Conservation (phyloP, 2,329 filamentous ascomycete genomes). For the Botrytis hyacinthi region DNA sequence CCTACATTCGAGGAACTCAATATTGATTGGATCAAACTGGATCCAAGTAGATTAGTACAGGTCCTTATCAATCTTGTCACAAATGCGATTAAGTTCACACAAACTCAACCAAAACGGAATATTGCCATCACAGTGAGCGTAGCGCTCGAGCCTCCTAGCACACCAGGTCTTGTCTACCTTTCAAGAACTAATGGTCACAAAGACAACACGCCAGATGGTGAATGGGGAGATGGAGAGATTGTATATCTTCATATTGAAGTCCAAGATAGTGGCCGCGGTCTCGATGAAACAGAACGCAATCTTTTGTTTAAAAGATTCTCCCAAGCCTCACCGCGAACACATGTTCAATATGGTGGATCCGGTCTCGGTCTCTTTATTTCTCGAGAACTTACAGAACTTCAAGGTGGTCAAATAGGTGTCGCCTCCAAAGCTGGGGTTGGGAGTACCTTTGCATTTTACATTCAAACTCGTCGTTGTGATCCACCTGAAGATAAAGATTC, state of each 20-base stretch:
- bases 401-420: slow-evolving; percentile 77
- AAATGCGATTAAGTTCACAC: slow-evolving; percentile 81
- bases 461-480: slow-evolving; percentile 39
- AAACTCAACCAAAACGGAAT: slow-evolving; percentile 56
- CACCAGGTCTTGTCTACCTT: slow-evolving; percentile 9
- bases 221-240: slow-evolving; percentile 69
- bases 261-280: slow-evolving; percentile 72
- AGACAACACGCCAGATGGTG: slow-evolving; percentile 30
- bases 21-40: slow-evolving; percentile 65
- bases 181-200: slow-evolving; percentile 37
- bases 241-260: slow-evolving; percentile 73
- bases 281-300: slow-evolving; percentile 69
- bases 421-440: slow-evolving; percentile 66
- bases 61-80: slow-evolving; percentile 78
- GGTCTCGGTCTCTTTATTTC: slow-evolving; percentile 79
- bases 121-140: slow-evolving; percentile 44
- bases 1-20: slow-evolving; percentile 56
- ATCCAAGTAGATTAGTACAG: slow-evolving; percentile 73
- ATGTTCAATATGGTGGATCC: slow-evolving; percentile 76
- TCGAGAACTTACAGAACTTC: slow-evolving; percentile 73
- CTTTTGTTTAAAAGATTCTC: slow-evolving; percentile 72
- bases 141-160: slow-evolving; percentile 21
- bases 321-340: slow-evolving; percentile 72
- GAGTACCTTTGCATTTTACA: slow-evolving; percentile 73
- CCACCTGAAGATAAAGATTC: slow-evolving; percentile 10